Conservation (phyloP, 164 flowering plant species). For the Stephania cephalantha region DNA sequence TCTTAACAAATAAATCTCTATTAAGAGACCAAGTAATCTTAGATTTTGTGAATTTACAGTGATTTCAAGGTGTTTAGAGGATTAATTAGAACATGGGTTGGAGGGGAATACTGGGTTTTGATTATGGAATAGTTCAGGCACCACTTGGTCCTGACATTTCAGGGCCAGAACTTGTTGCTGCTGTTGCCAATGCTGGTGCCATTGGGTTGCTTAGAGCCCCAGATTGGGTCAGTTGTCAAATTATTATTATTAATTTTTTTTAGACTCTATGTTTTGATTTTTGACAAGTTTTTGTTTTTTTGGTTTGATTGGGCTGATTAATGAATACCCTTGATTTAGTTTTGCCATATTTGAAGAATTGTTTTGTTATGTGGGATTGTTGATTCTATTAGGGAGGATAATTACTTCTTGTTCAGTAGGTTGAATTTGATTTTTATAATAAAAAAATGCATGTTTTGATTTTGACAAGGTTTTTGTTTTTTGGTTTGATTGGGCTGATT, state of each 20-base stretch:
- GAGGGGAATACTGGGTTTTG: constrained; percentile 83
- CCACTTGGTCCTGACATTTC: constrained; percentile 90
- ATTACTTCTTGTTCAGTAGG: too few species aligned
- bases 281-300: background rate
- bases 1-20: too few species aligned
- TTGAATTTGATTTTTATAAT: too few species aligned
- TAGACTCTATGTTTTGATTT: background rate
- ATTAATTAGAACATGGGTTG: constrained; percentile 43
- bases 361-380: background rate
- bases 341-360: background rate
- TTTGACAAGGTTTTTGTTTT: background rate
- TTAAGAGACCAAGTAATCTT: too few species aligned
- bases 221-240: constrained; percentile 49
- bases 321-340: background rate
- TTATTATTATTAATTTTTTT: background rate
- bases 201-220: constrained; percentile 81
- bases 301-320: background rate
- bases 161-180: constrained; percentile 87
- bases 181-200: constrained; percentile 83
- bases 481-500: background rate
- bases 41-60: background rate
- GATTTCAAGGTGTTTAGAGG: background rate
- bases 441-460: background rate
- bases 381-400: background rate
- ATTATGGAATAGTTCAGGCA: constrained; percentile 77